Evolutionary conservation across 306 rosid genomes (phyloP).

Genomic region (Cicer arietinum): DNA sequence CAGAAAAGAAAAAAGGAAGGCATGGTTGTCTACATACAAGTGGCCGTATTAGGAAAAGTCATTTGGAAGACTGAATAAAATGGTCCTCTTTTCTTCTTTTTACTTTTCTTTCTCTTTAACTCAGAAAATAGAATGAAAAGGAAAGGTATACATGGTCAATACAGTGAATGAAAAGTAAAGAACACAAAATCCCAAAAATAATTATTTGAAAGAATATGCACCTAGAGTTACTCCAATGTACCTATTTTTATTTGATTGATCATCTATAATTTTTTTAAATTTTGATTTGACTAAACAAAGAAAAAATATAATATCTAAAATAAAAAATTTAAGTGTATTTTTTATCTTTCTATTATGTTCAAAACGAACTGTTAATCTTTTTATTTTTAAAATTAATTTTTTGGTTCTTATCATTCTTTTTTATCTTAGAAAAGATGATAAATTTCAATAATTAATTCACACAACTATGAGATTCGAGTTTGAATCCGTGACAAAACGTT

Average conservation of each 20-base stretch:
- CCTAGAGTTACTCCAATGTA: background rate
- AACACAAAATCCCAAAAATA: background rate
- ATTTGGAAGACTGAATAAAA: conserved; percentile 17
- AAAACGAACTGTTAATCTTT: too few species aligned
- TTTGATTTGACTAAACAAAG: too few species aligned
- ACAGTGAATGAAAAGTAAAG: conserved; percentile 12
- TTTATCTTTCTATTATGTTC: too few species aligned
- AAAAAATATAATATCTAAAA: too few species aligned
- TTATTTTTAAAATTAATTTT: too few species aligned
- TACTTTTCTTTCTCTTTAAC: conserved; percentile 39
- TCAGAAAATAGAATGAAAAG: conserved; percentile 26
- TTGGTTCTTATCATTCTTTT: too few species aligned
- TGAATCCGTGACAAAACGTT: too few species aligned
- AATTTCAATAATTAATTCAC: too few species aligned
- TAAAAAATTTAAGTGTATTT: too few species aligned
- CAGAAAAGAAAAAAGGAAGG: background rate
- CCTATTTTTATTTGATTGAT: background rate
- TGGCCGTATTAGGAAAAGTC: conserved; percentile 21
- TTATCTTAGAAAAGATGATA: too few species aligned
- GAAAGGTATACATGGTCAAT: conserved; percentile 16
- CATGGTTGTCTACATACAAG: conserved; percentile 18
- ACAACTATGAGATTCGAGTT: too few species aligned
- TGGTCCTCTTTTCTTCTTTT: conserved; percentile 6
- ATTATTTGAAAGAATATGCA: conserved; percentile 10
- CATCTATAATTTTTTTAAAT: background rate